Conservation (phyloP, 1,139 yeast genomes). For the Suhomyces wounanorum region DNA sequence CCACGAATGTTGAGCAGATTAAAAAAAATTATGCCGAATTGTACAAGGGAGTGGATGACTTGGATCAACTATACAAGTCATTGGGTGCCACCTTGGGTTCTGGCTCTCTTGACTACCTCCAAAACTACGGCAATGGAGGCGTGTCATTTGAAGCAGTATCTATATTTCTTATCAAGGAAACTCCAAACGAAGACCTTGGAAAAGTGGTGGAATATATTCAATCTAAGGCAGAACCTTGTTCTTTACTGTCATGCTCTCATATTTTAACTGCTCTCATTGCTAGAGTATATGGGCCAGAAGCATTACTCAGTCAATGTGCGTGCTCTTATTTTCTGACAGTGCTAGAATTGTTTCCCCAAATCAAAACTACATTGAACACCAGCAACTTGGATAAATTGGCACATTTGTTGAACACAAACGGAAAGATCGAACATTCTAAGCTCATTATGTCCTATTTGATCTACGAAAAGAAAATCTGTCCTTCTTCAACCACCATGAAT, state of each 20-base stretch:
- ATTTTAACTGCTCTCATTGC: constrained; percentile 5
- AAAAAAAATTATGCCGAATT: not conserved
- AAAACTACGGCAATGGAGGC: constrained; percentile 4
- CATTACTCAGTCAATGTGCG: not conserved
- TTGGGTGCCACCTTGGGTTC: constrained; percentile 17
- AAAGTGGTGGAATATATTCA: constrained; percentile 22
- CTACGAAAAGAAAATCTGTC: constrained; percentile 22
- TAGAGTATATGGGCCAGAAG: not conserved
- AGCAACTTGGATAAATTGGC: constrained; percentile 31
- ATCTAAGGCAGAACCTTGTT: constrained; percentile 19
- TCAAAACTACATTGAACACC: constrained; percentile 19
- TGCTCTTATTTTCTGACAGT: constrained; percentile 9
- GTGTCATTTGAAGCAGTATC: constrained; percentile 28
- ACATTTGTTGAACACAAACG: constrained; percentile 23
- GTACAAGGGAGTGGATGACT: constrained; percentile 11
- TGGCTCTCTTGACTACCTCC: constrained; percentile 12
- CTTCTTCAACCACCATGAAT: constrained; percentile 30
- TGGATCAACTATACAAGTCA: constrained; percentile 19
- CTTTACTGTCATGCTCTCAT: constrained; percentile 21
- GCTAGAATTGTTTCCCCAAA: constrained; percentile 4
- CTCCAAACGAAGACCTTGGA: constrained; percentile 12
- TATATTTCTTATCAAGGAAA: constrained; percentile 21
- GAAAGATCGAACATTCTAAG: constrained; percentile 23
- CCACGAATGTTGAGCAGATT: constrained; percentile 6
- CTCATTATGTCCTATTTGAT: constrained; percentile 24